phyloP scores from a whole-genome alignment of 148 eudicot genomes.

The Dysphania ambrosioides region DNA sequence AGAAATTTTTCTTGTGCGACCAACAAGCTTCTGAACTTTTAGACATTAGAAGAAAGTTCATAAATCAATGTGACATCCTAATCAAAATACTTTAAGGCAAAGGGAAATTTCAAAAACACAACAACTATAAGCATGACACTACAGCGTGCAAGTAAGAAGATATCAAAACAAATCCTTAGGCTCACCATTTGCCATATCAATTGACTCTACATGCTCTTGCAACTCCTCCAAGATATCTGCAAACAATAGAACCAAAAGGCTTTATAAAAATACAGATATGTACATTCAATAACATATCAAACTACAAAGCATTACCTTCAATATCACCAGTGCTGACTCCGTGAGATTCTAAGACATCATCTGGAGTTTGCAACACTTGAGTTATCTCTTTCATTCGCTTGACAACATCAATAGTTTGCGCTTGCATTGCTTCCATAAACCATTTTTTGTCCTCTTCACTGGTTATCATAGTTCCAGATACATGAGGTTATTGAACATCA shows the following conservation, averaged over 20 bases:
- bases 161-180: background rate
- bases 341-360: constrained; percentile 72
- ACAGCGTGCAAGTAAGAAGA: background rate
- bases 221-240: constrained; percentile 90
- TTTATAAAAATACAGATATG: background rate
- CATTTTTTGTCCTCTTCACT: constrained; percentile 91
- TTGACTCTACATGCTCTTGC: constrained; percentile 96
- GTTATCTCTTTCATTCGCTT: constrained; percentile 94
- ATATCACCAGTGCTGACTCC: constrained; percentile 79
- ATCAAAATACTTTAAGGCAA: background rate
- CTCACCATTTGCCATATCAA: constrained; percentile 97
- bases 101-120: background rate
- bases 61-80: background rate
- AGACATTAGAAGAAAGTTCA: background rate
- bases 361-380: constrained; percentile 88
- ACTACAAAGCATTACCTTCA: constrained; percentile 50
- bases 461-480: background rate
- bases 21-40: background rate
- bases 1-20: too few species aligned
- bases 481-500: background rate
- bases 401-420: constrained; percentile 75
- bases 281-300: background rate
- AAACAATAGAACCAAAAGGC: constrained; percentile 3
- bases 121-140: background rate
- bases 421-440: constrained; percentile 99